These are phyloP conservation scores for Neurospora crassa DNA, from an alignment of 2,329 filamentous ascomycete species.

Conservation along the genomic window DNA sequence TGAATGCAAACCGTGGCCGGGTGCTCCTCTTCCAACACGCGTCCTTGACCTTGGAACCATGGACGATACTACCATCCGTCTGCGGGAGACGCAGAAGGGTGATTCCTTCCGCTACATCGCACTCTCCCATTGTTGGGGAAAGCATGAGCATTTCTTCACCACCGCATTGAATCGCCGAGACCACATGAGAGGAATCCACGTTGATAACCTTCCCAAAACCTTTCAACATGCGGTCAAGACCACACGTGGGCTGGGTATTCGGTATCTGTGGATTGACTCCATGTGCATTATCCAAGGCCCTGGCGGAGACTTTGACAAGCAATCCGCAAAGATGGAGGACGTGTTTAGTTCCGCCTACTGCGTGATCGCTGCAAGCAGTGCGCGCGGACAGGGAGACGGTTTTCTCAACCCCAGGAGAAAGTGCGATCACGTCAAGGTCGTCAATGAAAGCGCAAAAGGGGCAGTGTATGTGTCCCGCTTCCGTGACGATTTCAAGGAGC, in stretches of 20 bases:
- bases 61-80: no score
- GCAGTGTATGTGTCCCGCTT: conserved; percentile 1
- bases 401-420: conserved; percentile 10
- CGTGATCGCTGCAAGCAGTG: conserved; percentile 16
- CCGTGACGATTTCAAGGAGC: conserved; percentile 4
- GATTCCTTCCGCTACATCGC: conserved; percentile 9
- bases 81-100: no score
- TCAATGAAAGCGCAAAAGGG: not conserved
- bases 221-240: no score
- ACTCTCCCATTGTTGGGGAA: conserved; percentile 15
- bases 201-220: no score
- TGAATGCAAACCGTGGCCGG: no score
- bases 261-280: conserved; percentile 6
- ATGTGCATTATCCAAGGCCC: conserved; percentile 7
- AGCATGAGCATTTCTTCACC: conserved; percentile 1
- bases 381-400: conserved; percentile 10
- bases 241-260: not conserved
- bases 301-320: conserved; percentile 10
- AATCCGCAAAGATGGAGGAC: conserved; percentile 17
- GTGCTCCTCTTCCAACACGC: no score
- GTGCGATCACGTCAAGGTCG: no score
- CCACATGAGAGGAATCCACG: no score
- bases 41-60: no score
- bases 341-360: conserved; percentile 19
- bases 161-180: not conserved